Evolutionary conservation across 139 green algal species (phyloP).

Genomic region (Zygnema cylindricum): DNA sequence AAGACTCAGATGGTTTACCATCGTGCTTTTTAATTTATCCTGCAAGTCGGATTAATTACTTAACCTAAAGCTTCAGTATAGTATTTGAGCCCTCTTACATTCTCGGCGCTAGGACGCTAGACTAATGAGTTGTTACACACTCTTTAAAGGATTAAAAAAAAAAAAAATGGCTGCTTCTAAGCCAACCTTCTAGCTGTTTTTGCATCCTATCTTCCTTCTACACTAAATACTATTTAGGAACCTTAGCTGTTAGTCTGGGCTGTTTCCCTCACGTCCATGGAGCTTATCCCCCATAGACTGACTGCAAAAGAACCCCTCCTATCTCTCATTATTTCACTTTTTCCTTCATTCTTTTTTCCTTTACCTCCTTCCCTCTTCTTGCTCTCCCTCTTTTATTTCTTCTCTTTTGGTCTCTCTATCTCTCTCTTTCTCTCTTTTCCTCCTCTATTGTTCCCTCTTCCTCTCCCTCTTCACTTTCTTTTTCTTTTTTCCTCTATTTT

Average conservation of each 20-base stretch:
- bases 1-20: no score
- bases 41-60: conserved; percentile 67
- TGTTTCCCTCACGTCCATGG: conserved; percentile 74
- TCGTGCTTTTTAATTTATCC: no score
- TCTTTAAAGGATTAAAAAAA: conserved; percentile 76
- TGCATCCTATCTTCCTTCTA: conserved; percentile 67
- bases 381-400: no score
- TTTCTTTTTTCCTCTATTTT: no score
- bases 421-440: no score
- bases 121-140: conserved; percentile 78
- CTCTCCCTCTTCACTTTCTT: no score
- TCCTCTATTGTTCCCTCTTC: no score
- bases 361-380: no score
- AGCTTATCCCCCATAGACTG: conserved; percentile 73
- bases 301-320: conserved; percentile 39
- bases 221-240: conserved; percentile 70
- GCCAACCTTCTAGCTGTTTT: conserved; percentile 72
- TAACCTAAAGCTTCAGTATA: conserved; percentile 65
- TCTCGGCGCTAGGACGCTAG: conserved; percentile 67
- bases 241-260: conserved; percentile 74
- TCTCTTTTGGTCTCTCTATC: no score
- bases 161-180: conserved; percentile 77
- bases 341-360: no score
- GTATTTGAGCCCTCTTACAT: conserved; percentile 73
- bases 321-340: no score